Percentiles rank a stretch among this genome's conserved stretches.
Conservation (phyloP, 2,329 filamentous ascomycete genomes). For the Fusarium temperatum region DNA sequence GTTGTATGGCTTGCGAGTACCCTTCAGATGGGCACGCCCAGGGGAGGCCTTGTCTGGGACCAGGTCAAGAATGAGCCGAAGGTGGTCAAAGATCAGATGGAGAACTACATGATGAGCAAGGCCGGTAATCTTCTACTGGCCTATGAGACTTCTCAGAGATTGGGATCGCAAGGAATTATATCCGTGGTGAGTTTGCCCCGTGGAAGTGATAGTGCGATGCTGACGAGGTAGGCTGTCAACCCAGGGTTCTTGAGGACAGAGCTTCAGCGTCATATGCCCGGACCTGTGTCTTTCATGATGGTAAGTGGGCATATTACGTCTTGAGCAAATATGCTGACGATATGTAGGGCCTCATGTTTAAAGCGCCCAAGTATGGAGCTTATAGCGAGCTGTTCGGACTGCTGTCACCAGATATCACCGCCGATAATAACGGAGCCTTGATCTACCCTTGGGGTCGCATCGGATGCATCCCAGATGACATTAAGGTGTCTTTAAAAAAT, state of each 20-base stretch:
- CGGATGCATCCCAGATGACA: conserved; percentile 20
- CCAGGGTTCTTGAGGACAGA: conserved; percentile 34
- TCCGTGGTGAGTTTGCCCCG: conserved; percentile 8
- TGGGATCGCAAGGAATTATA: conserved; percentile 22
- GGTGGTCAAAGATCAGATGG: conserved; percentile 23
- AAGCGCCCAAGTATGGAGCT: conserved; percentile 27
- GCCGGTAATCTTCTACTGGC: conserved; percentile 25
- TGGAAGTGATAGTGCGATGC: background rate
- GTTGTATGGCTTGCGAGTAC: conserved; percentile 32
- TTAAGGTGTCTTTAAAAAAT: conserved; percentile 16
- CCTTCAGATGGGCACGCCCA: conserved; percentile 25
- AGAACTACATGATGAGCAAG: conserved; percentile 39
- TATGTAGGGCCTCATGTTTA: conserved; percentile 26
- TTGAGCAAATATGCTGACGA: background rate
- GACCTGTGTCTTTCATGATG: conserved; percentile 29
- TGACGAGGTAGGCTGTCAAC: conserved; percentile 26
- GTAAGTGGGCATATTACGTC: background rate
- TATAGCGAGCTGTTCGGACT: conserved; percentile 35
- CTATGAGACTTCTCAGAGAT: conserved; percentile 14
- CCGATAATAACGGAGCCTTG: conserved; percentile 22
- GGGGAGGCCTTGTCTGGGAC: conserved; percentile 28
- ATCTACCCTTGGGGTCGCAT: conserved; percentile 29
- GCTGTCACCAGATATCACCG: conserved; percentile 25
- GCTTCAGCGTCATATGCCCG: conserved; percentile 29
- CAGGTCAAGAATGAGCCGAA: conserved; percentile 16